Evolutionary conservation across 495 filamentous ascomycete genomes (phyloP).

Genomic region (Cercophora sp.): DNA sequence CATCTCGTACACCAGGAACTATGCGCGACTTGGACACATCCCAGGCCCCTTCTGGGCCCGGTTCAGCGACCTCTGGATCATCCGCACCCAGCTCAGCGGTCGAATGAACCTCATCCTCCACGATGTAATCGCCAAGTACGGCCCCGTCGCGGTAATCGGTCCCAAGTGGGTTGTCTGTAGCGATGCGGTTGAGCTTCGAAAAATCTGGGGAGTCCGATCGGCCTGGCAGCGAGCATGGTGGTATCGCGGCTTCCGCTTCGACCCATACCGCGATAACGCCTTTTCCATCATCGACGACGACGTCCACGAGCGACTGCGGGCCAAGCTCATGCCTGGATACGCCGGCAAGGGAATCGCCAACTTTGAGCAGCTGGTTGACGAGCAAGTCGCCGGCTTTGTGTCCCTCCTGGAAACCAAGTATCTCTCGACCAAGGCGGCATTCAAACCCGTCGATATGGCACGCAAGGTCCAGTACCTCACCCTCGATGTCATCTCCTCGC

Average conservation of each 20-base stretch:
- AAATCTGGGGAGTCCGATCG: background rate
- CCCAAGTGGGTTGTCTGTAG: background rate
- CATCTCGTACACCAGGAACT: background rate
- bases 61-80: background rate
- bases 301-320: background rate
- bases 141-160: background rate
- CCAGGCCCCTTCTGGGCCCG: background rate
- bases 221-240: background rate
- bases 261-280: too few species aligned
- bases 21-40: background rate
- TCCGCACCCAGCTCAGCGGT: background rate
- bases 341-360: constrained; percentile 24
- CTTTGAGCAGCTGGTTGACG: constrained; percentile 40
- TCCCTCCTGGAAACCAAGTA: constrained; percentile 42
- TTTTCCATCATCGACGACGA: background rate
- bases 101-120: background rate
- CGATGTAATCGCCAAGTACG: background rate
- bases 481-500: constrained; percentile 37
- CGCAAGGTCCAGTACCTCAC: constrained; percentile 37
- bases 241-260: background rate
- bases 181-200: background rate
- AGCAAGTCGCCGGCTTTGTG: constrained; percentile 35
- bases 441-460: constrained; percentile 43
- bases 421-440: constrained; percentile 31
- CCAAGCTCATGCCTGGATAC: too few species aligned